phyloP scores from a whole-genome alignment of 164 flowering plant genomes.

The Magnolia sinica region DNA sequence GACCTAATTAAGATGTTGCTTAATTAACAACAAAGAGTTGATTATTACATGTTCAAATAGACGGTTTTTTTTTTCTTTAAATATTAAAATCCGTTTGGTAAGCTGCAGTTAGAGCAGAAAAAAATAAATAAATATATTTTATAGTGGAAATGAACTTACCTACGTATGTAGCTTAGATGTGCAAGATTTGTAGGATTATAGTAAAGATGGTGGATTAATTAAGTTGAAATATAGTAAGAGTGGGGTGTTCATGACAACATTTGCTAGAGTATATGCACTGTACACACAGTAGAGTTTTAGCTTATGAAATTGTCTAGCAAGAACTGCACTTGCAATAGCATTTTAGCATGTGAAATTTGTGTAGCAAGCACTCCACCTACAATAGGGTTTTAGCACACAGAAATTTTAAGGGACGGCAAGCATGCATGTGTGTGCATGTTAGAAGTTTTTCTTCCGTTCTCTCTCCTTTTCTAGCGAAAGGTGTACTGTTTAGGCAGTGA shows the following conservation, averaged over 20 bases:
- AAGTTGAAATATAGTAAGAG: background rate
- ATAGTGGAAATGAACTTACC: background rate
- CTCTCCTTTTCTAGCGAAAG: too few relatives aligned
- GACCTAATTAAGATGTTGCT: conserved; percentile 6
- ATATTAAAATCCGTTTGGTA: background rate
- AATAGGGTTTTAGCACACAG: too few relatives aligned
- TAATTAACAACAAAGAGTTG: background rate
- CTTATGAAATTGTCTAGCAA: too few relatives aligned
- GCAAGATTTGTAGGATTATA: background rate
- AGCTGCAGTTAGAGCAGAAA: background rate
- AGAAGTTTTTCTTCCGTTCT: too few relatives aligned
- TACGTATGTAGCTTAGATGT: background rate
- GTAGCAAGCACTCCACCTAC: too few relatives aligned
- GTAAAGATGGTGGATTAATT: background rate
- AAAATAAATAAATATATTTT: background rate
- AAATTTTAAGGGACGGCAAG: too few relatives aligned
- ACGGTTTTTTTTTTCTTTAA: background rate
- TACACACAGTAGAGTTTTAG: too few relatives aligned
- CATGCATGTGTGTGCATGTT: too few relatives aligned
- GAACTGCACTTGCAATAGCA: background rate
- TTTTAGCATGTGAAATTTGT: background rate
- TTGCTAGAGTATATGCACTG: background rate
- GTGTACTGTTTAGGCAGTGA: too few relatives aligned
- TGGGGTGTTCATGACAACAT: background rate
- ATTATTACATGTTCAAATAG: background rate